A percentile compares a stretch with the other conserved stretches of the same genome.
Evolutionary conservation across 352 stramenopile species (phyloP).

Genomic region (Phytophthora colocasiae): DNA sequence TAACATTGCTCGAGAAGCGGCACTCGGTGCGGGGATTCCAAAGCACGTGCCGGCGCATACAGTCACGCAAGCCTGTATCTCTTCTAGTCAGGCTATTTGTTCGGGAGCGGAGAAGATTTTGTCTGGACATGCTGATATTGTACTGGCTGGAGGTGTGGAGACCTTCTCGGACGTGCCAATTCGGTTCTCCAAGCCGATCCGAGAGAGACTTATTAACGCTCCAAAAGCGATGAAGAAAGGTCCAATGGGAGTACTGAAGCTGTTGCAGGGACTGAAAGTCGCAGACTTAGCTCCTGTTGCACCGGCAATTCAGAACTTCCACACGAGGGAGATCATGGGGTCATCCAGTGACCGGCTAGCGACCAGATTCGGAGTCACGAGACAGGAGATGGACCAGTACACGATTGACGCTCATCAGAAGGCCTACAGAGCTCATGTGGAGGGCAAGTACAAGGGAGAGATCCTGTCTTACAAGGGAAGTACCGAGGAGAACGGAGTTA

Average conservation of each 20-base stretch:
- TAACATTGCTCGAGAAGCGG: slow-evolving; percentile 97
- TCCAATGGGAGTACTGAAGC: slow-evolving; percentile 83
- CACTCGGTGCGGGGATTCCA: slow-evolving; percentile 96
- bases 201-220: slow-evolving; percentile 84
- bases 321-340: slow-evolving; percentile 99
- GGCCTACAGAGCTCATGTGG: slow-evolving; percentile 94
- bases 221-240: slow-evolving; percentile 97
- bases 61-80: slow-evolving; percentile 97
- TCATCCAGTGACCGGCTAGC: slow-evolving; percentile 95
- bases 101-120: slow-evolving; percentile 97
- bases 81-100: slow-evolving; percentile 95
- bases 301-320: slow-evolving; percentile 99
- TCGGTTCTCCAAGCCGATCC: slow-evolving; percentile 91
- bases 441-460: slow-evolving; percentile 94
- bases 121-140: slow-evolving; percentile 94
- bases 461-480: slow-evolving; percentile 95
- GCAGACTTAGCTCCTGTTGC: slow-evolving; percentile 93
- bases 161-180: slow-evolving; percentile 99
- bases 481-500: slow-evolving; percentile 98
- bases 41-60: slow-evolving; percentile 96
- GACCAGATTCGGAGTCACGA: slow-evolving; percentile 94
- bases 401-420: slow-evolving; percentile 95
- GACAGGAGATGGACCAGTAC: slow-evolving; percentile 97
- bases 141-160: slow-evolving; percentile 96
- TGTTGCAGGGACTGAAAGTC: slow-evolving; percentile 95